Conservation (phyloP, 768 basidiomycete genomes). For the Rhodocollybia butyracea region DNA sequence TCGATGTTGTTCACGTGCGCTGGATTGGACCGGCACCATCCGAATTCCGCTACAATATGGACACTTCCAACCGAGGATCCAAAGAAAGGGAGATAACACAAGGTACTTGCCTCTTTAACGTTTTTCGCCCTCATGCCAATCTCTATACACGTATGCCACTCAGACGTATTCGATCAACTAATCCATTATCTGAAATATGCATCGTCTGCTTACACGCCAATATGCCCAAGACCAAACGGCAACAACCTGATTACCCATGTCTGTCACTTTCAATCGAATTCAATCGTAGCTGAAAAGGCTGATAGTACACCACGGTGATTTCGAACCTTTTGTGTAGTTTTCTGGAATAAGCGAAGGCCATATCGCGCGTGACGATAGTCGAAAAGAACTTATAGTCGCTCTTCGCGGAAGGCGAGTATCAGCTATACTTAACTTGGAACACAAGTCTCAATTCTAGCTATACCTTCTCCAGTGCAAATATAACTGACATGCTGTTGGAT, state of each 20-base stretch:
- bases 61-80: too few relatives aligned
- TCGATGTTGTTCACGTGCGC: too few relatives aligned
- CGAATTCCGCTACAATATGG: too few relatives aligned
- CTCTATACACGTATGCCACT: too few relatives aligned
- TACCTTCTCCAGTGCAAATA: slow-evolving; percentile 29
- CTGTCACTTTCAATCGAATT: not conserved
- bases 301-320: not conserved
- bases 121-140: too few relatives aligned
- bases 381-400: slow-evolving; percentile 46
- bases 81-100: too few relatives aligned
- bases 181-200: slow-evolving; percentile 56
- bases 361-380: slow-evolving; percentile 43
- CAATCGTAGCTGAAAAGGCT: not conserved
- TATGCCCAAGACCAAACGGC: slow-evolving; percentile 51
- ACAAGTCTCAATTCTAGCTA: not conserved
- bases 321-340: slow-evolving; percentile 27
- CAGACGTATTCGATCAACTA: slow-evolving; percentile 38
- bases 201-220: slow-evolving; percentile 41
- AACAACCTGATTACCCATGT: slow-evolving; percentile 37
- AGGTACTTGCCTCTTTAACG: too few relatives aligned
- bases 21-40: too few relatives aligned
- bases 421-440: not conserved
- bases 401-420: slow-evolving; percentile 45
- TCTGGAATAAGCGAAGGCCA: slow-evolving; percentile 43
- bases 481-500: slow-evolving; percentile 41